These are phyloP conservation scores for Aphanomyces invadans DNA, from an alignment of 352 stramenopile species.

Conservation along the genomic window DNA sequence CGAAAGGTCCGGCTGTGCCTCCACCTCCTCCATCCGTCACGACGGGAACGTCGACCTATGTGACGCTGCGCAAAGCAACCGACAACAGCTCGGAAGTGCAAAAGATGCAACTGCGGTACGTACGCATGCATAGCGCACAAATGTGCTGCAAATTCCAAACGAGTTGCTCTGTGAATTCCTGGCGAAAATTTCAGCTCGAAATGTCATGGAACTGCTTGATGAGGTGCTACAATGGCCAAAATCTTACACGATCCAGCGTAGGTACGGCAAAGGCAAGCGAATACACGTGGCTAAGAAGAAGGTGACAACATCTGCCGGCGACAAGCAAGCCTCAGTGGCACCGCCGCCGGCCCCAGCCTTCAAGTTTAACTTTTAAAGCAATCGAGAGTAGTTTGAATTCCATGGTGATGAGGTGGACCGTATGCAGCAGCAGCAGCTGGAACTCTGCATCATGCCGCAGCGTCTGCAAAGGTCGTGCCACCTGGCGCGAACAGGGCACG, in stretches of 20 bases:
- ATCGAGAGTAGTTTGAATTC: not conserved
- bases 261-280: constrained; percentile 21
- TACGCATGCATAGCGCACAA: not conserved
- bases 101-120: constrained; percentile 18
- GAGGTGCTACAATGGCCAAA: too few relatives aligned
- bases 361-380: constrained; percentile 20
- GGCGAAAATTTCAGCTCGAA: too few relatives aligned
- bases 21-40: not conserved
- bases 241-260: too few relatives aligned
- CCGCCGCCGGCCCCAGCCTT: not conserved
- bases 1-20: not conserved
- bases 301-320: not conserved
- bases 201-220: too few relatives aligned
- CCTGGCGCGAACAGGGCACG: too few relatives aligned
- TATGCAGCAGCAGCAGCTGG: too few relatives aligned
- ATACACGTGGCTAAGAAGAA: constrained; percentile 16
- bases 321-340: not conserved
- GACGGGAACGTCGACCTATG: not conserved
- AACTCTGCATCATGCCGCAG: too few relatives aligned
- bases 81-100: constrained; percentile 20
- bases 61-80: constrained; percentile 14
- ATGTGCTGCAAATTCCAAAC: too few relatives aligned
- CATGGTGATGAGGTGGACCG: not conserved
- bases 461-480: too few relatives aligned
- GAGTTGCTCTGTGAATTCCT: too few relatives aligned